These are phyloP conservation scores for Mrakiaceae sp. DNA, from an alignment of 1,284 basidiomycete genomes.

Conservation along the genomic window DNA sequence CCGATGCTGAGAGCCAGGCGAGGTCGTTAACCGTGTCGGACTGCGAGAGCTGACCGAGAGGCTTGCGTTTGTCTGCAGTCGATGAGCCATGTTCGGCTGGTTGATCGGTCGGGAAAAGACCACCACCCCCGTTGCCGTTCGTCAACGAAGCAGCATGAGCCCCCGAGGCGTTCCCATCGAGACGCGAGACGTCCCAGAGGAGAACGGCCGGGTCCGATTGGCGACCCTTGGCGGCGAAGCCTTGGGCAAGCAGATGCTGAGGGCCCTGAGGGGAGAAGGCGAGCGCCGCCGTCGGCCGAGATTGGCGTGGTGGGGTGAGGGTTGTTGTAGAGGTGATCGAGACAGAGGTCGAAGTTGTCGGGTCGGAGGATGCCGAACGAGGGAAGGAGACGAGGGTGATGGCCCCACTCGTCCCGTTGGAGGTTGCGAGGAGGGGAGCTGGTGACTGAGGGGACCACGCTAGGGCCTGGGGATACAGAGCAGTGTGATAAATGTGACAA, in stretches of 20 bases:
- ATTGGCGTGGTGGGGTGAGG: conserved; percentile 1
- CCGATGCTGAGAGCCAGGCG: conserved; percentile 5
- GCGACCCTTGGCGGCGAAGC: conserved; percentile 6
- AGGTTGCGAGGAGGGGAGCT: conserved; percentile 2
- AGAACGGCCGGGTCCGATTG: conserved; percentile 6
- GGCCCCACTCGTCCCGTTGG: not conserved
- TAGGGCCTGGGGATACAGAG: conserved; percentile 5
- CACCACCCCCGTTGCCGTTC: not conserved
- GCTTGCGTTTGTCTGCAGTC: not conserved
- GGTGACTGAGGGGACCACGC: conserved; percentile 14
- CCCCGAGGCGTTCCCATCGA: not conserved
- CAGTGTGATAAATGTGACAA: not conserved
- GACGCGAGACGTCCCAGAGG: conserved; percentile 11
- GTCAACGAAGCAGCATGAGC: not conserved
- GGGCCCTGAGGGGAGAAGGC: conserved; percentile 8
- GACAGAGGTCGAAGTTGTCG: not conserved
- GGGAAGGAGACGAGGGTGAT: conserved; percentile 9
- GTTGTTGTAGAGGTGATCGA: not conserved
- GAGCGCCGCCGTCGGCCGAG: conserved; percentile 9
- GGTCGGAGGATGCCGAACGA: not conserved
- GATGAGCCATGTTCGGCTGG: not conserved
- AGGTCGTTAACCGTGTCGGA: conserved; percentile 11
- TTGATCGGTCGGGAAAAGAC: not conserved
- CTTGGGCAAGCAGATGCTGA: conserved; percentile 13
- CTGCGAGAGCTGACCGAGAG: not conserved